These are phyloP conservation scores for Penicillium sp. DNA, from an alignment of 2,329 filamentous ascomycete species.

Conservation along the genomic window DNA sequence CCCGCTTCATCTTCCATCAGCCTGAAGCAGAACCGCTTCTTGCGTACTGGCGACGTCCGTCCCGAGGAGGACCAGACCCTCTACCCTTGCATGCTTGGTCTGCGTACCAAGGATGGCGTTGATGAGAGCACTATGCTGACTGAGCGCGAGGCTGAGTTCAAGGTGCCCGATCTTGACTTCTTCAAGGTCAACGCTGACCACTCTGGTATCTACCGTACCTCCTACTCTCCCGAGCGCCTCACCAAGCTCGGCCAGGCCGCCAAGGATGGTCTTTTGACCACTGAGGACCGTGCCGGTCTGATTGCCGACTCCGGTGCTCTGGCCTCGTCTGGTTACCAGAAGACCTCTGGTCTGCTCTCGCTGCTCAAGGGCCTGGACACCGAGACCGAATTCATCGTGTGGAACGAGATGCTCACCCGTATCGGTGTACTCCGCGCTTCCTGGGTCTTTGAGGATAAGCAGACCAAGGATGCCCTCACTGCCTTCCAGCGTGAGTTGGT, in stretches of 20 bases:
- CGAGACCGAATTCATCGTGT: conserved; percentile 89
- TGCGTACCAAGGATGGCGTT: conserved; percentile 81
- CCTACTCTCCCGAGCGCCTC: conserved; percentile 80
- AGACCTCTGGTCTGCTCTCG: conserved; percentile 84
- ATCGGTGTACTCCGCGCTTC: conserved; percentile 78
- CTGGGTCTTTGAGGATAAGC: conserved; percentile 84
- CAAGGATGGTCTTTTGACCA: conserved; percentile 75
- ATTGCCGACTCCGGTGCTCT: conserved; percentile 90
- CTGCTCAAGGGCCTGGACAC: conserved; percentile 80
- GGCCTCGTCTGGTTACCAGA: conserved; percentile 87
- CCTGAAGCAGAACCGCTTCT: conserved; percentile 92
- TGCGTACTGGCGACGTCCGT: conserved; percentile 89
- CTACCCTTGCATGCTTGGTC: conserved; percentile 85
- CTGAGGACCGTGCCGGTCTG: conserved; percentile 93
- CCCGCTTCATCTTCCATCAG: conserved; percentile 72
- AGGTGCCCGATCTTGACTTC: conserved; percentile 79
- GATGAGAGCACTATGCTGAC: conserved; percentile 74
- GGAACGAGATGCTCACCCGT: conserved; percentile 85
- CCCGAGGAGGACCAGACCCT: conserved; percentile 87
- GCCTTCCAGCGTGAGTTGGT: conserved; percentile 80
- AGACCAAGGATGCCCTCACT: conserved; percentile 73
- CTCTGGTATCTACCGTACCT: conserved; percentile 87
- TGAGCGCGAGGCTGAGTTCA: conserved; percentile 75
- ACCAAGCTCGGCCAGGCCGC: conserved; percentile 86
- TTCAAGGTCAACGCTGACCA: conserved; percentile 98